Evolutionary conservation across 2,329 filamentous ascomycete species (phyloP), one percentile per base, ranked within the genome.

Genomic region (Microcyclospora tardicrescens): DNA sequence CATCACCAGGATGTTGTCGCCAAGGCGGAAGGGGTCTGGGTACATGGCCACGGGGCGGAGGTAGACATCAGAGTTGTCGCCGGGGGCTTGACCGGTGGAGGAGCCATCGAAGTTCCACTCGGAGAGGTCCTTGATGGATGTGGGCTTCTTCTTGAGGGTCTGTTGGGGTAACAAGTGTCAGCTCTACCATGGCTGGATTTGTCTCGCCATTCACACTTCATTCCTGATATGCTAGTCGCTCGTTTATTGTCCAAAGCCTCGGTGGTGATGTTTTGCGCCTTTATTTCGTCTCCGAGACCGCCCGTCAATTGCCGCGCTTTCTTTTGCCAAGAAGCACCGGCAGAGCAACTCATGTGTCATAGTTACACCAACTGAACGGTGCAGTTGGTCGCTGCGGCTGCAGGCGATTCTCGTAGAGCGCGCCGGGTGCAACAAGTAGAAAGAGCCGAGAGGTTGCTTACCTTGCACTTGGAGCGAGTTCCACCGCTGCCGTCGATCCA

Each of bases 21-120:
- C 77, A 45, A 78, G 75, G 52, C 87, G 83, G 80, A 95, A 89
- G 44, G 89, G 89, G 50, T 94, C 86, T 53, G 85, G 82, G 76
- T 77, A 95, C 67, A 87, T 78, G 54, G 86, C 84, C 47, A 83
- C 77, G 43, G 87, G 87, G 60, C 84, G 81, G 54, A 96, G 84
- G 76, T 94, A 95, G 71, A 95, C 84, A 67, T 96, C 89, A 35
- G 85, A 94, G 77, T 96, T 91, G 65, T 93, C 83, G 56, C 87
- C 86, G 31, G 85, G 84, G 35, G 89, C 89, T 67, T 96, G 89
- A 52, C 75, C 79, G 52, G 86, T 95, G 11, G 86, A 94, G 41
- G 85, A 94, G 58, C 89, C 89, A 62, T 84, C 80, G 57, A 84
- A 84, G 68, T 83, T 84, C 80, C 79, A 84, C 66, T 84, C 79